Evolutionary conservation across 108 stramenopile genomes (phyloP).

Genomic region (Cyclotella cryptica): DNA sequence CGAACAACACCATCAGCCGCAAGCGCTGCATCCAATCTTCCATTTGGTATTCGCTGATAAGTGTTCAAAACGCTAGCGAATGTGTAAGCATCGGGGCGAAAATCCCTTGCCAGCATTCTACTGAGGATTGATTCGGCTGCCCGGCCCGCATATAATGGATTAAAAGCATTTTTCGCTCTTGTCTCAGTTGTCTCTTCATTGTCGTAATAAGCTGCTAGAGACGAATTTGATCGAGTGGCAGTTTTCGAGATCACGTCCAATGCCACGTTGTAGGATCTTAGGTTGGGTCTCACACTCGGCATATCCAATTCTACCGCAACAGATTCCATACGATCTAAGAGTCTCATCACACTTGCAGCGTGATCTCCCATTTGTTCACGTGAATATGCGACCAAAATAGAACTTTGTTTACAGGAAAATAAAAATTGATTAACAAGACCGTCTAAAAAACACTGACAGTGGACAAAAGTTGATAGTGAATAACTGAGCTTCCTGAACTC

Average conservation of each 20-base stretch:
- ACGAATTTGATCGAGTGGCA: constrained; percentile 35
- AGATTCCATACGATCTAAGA: constrained; percentile 69
- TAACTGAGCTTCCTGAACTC: neutral
- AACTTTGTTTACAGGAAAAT: neutral
- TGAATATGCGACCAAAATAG: constrained; percentile 8
- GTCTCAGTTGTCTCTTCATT: neutral
- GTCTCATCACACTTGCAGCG: constrained; percentile 45
- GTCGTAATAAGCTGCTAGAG: constrained; percentile 39
- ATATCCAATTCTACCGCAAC: constrained; percentile 60
- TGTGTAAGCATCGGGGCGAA: constrained; percentile 63
- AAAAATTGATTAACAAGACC: neutral
- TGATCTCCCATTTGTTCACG: constrained; percentile 44
- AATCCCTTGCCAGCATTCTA: constrained; percentile 37
- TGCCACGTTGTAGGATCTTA: constrained; percentile 50
- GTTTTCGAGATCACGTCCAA: constrained; percentile 50
- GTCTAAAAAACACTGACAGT: neutral
- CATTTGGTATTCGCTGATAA: constrained; percentile 56
- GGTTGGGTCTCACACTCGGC: constrained; percentile 56
- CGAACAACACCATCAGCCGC: constrained; percentile 68
- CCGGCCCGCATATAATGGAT: constrained; percentile 44
- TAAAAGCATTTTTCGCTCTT: constrained; percentile 2
- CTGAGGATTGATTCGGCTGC: constrained; percentile 52
- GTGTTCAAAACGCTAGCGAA: constrained; percentile 67
- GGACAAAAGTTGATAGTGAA: neutral
- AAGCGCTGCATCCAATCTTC: constrained; percentile 55